A percentile compares a stretch with the other conserved stretches of the same genome.
phyloP scores from a whole-genome alignment of 2,329 filamentous ascomycete species.

The Cytospora piceicola region DNA sequence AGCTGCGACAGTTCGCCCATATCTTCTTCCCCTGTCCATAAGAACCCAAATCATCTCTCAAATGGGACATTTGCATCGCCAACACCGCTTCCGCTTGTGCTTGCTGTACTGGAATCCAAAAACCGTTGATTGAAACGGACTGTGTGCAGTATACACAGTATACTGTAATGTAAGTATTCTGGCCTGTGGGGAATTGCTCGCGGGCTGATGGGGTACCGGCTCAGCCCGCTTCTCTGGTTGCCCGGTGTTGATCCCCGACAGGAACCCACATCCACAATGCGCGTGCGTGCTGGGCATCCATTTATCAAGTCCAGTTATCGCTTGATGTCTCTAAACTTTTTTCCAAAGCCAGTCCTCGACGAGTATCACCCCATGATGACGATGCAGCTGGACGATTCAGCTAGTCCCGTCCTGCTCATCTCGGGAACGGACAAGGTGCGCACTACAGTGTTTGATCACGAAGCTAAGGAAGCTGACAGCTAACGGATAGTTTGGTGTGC shows the following conservation, averaged over 20 bases:
- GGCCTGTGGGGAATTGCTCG: background rate
- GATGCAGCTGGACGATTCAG: background rate
- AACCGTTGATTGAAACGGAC: background rate
- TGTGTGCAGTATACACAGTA: no score
- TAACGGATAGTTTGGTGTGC: background rate
- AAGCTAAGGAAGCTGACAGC: constrained; percentile 1
- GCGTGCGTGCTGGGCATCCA: background rate
- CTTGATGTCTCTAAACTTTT: background rate
- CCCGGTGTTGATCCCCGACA: background rate
- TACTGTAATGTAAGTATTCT: background rate
- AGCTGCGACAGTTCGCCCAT: background rate
- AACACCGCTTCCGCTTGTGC: background rate
- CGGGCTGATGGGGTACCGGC: background rate
- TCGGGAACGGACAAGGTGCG: background rate
- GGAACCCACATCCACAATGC: background rate
- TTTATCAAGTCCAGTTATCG: no score
- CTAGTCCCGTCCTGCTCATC: background rate
- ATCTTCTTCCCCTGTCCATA: background rate
- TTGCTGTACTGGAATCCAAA: background rate
- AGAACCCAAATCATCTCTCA: background rate
- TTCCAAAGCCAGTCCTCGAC: background rate
- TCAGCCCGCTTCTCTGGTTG: background rate
- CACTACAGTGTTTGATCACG: constrained; percentile 1
- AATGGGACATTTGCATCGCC: no score
- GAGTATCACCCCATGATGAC: constrained; percentile 2